These are phyloP conservation scores for Parachaetomium inaequale DNA, from an alignment of 495 filamentous ascomycete species.

Conservation along the genomic window DNA sequence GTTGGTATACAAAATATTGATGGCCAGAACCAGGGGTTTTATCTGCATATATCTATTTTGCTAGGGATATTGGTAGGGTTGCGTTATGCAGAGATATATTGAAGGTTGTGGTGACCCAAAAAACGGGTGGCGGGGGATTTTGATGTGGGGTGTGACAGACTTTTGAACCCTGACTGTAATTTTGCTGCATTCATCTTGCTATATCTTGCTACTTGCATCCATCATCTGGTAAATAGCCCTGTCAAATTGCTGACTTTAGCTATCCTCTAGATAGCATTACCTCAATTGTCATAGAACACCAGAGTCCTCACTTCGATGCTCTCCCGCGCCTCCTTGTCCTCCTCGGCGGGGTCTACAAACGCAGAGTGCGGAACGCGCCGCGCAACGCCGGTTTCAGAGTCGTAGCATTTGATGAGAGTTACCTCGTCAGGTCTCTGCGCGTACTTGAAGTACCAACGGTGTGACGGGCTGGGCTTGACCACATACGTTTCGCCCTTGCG, in stretches of 20 bases:
- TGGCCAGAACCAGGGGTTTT: neutral
- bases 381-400: conserved; percentile 57
- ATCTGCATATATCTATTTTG: conserved; percentile 1
- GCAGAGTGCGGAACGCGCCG: conserved; percentile 63
- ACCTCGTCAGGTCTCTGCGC: conserved; percentile 61
- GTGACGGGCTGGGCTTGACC: conserved; percentile 54
- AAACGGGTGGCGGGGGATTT: neutral
- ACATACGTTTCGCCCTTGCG: conserved; percentile 69
- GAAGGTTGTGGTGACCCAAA: too few species aligned
- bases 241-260: too few species aligned
- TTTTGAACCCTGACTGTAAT: neutral
- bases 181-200: too few species aligned
- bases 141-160: neutral
- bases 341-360: conserved; percentile 54
- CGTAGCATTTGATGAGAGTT: conserved; percentile 68
- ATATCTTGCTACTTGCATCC: too few species aligned
- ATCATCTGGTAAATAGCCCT: too few species aligned
- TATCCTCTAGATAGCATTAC: neutral
- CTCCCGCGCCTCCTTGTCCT: conserved; percentile 48
- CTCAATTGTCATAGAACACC: conserved; percentile 27
- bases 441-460: conserved; percentile 78
- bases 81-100: neutral
- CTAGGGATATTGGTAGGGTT: neutral
- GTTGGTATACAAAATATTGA: conserved; percentile 8
- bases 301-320: conserved; percentile 57